Base-by-base conservation (phyloP, 495 filamentous ascomycete species). In the Tuber aestivum region DNA sequence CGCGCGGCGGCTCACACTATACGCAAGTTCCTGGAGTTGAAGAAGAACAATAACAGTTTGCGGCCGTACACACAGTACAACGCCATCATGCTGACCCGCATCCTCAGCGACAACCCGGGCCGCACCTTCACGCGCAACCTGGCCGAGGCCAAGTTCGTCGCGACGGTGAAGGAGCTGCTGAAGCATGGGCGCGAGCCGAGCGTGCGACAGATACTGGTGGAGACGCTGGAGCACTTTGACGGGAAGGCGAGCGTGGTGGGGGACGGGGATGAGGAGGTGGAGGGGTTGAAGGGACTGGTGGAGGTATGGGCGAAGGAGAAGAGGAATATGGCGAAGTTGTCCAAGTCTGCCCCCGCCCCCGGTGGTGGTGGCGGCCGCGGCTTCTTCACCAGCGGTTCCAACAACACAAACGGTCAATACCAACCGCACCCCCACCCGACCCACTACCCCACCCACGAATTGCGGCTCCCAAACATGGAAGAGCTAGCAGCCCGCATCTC, bases 241-340 rank as follows among this genome's bases (percentile, higher is more conserved):
- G 83, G 79, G 37, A 84, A 85, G 18, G 78, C 82, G 48, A n/a
- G 8, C 23, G 48, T n/a, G 48, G 23, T 5, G 50, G n/a, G 2
- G 70, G 85, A 87, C 42, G 56, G 70, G 4, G 94, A 94, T 23
- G 82, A 83, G 6, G 87, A 89, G 77, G 94, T 97, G 84, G 90
- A 93, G 82, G 91, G 91, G 32, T 84, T 97, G 50, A 83, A 83
- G 48, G 79, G 83, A 23, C 81, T 97, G 38, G 84, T 92, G 41
- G 89, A 91, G 42, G 94, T 97, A 91, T 99, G 95, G 95, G 89
- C 86, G 81, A 94, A 92, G 84, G 93, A 98, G 84, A 95, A 94
- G 85, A 87, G 87, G 71, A 90, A 86, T 73, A 87, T 88, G 27
- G 83, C 84, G 56, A 87, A 86, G 75, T 23, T 20, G 77, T 82